phyloP scores from a whole-genome alignment of 805 yeast species.

The Monosporozyma solicola region DNA sequence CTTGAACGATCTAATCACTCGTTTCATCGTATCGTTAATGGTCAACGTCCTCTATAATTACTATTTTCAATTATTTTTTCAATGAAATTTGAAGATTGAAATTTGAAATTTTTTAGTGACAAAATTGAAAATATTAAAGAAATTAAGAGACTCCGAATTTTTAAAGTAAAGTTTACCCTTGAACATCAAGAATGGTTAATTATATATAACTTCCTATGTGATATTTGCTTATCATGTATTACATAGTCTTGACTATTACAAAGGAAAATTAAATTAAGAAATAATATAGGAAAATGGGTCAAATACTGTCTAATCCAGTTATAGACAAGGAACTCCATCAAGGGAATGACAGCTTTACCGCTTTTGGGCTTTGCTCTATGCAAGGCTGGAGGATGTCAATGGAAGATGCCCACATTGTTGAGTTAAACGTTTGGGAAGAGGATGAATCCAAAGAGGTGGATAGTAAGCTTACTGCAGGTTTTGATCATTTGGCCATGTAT shows the following conservation, averaged over 20 bases:
- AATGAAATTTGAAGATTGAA: not conserved
- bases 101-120: not conserved
- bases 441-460: conserved; percentile 5
- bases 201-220: no score
- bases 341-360: conserved; percentile 57
- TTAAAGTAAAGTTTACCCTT: not conserved
- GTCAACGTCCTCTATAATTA: not conserved
- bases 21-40: not conserved
- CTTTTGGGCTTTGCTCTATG: conserved; percentile 86
- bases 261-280: not conserved
- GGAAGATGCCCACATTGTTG: conserved; percentile 88
- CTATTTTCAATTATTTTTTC: not conserved
- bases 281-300: conserved; percentile 62
- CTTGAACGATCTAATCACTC: not conserved
- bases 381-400: conserved; percentile 98
- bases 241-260: no score
- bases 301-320: conserved; percentile 88
- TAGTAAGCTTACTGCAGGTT: conserved; percentile 9
- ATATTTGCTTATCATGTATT: no score
- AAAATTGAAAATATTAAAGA: not conserved
- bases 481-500: conserved; percentile 62
- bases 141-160: not conserved
- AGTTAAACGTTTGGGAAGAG: conserved; percentile 7
- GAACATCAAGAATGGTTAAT: not conserved
- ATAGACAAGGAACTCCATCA: conserved; percentile 60